These are phyloP conservation scores for Xylaria hypoxylon DNA, from an alignment of 2,329 filamentous ascomycete genomes.

Conservation along the genomic window DNA sequence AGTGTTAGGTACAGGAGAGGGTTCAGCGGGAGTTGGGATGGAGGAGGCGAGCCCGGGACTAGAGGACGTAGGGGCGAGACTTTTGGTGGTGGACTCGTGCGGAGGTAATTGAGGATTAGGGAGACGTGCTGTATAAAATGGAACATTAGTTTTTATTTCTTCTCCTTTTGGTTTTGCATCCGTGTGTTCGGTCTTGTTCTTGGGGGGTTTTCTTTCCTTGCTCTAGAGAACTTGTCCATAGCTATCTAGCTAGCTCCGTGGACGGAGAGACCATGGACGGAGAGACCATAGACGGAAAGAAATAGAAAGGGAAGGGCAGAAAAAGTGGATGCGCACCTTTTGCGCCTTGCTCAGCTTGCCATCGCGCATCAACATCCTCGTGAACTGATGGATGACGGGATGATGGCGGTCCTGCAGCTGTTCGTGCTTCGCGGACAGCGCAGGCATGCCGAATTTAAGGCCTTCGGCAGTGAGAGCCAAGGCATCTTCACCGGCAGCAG, in stretches of 20 bases:
- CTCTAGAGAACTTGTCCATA: neutral
- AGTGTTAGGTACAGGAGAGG: conserved; percentile 90
- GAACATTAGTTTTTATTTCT: conserved; percentile 16
- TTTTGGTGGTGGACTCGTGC: conserved; percentile 83
- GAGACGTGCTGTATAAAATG: conserved; percentile 76
- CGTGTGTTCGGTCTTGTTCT: neutral
- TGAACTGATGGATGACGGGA: conserved; percentile 85
- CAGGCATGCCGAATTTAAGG: conserved; percentile 83
- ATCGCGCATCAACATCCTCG: conserved; percentile 89
- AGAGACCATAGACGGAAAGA: neutral
- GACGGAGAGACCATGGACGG: neutral
- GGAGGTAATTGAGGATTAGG: conserved; percentile 83
- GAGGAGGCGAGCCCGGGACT: conserved; percentile 80
- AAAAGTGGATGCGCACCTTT: conserved; percentile 64
- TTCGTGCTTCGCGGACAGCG: conserved; percentile 62
- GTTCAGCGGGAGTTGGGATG: conserved; percentile 85
- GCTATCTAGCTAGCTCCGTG: neutral
- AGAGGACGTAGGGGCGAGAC: conserved; percentile 77
- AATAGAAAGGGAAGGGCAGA: neutral
- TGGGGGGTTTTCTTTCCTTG: too few relatives aligned
- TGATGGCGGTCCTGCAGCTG: conserved; percentile 87
- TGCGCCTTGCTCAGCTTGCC: conserved; percentile 93
- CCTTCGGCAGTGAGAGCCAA: conserved; percentile 59
- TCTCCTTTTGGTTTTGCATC: neutral
- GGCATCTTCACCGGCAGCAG: conserved; percentile 44